Evolutionary conservation across 2,329 filamentous ascomycete genomes (phyloP).

Genomic region (Aspergillus latus): DNA sequence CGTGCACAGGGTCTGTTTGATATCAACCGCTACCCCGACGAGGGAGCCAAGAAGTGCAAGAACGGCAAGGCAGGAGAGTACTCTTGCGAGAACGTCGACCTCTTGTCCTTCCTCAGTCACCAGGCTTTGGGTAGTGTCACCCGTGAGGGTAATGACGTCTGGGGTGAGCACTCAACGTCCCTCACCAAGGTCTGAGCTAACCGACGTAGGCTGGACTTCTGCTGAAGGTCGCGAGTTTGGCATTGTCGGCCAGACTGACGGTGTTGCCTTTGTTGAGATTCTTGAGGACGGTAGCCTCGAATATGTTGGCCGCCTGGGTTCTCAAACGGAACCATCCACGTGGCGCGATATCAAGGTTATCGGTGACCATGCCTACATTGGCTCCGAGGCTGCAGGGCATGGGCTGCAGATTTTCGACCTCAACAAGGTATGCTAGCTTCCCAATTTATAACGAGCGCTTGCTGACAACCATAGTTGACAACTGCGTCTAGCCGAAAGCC

Average conservation of each 20-base stretch:
- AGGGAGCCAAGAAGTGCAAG: constrained; percentile 11
- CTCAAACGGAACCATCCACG: constrained; percentile 16
- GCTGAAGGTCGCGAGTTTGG: constrained; percentile 20
- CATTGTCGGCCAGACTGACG: constrained; percentile 22
- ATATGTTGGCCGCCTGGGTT: constrained; percentile 20
- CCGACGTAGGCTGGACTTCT: constrained; percentile 18
- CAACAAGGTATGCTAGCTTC: constrained; percentile 16
- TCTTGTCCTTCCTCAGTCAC: constrained; percentile 20
- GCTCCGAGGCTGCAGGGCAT: constrained; percentile 19
- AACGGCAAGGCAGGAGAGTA: constrained; percentile 22
- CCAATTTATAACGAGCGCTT: too few species aligned
- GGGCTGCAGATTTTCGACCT: constrained; percentile 23
- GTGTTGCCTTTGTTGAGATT: constrained; percentile 21
- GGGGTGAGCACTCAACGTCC: constrained; percentile 12
- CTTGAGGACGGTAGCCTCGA: constrained; percentile 17
- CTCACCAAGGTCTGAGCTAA: background rate
- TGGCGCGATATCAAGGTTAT: constrained; percentile 24
- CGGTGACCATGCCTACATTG: constrained; percentile 20
- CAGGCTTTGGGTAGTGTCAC: constrained; percentile 22
- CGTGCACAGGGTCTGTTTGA: constrained; percentile 17
- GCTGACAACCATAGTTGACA: background rate
- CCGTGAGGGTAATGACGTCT: constrained; percentile 23
- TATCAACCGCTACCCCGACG: constrained; percentile 16
- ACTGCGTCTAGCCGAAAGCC: constrained; percentile 4
- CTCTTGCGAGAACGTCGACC: constrained; percentile 20